Conservation (phyloP, 2,329 filamentous ascomycete genomes). For the Trichoderma oligosporum region DNA sequence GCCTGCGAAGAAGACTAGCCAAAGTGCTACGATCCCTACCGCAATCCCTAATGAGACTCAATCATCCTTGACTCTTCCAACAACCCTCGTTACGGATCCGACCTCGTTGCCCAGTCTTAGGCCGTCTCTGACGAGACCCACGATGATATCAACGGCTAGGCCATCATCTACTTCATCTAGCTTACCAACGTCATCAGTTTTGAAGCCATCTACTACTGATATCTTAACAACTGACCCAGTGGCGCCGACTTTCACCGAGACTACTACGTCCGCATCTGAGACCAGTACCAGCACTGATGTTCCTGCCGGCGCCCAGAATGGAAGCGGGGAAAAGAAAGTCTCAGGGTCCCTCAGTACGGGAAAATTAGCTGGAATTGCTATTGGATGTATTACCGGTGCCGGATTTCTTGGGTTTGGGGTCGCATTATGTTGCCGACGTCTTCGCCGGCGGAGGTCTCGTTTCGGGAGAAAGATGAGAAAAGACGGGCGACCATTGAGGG, state of each 20-base stretch:
- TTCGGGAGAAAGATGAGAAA: constrained; percentile 12
- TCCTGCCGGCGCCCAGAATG: neutral
- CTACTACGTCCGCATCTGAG: neutral
- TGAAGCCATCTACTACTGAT: neutral
- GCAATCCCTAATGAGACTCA: neutral
- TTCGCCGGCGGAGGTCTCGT: constrained; percentile 40
- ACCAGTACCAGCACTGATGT: constrained; percentile 12
- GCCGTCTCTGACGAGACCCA: neutral
- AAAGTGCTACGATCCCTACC: neutral
- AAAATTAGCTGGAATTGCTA: constrained; percentile 56
- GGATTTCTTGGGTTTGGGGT: constrained; percentile 46
- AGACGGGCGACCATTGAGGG: constrained; percentile 23
- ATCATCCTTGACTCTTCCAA: constrained; percentile 24
- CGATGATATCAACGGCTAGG: neutral
- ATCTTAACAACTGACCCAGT: neutral
- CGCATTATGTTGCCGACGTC: constrained; percentile 42
- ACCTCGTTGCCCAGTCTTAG: constrained; percentile 22
- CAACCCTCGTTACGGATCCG: constrained; percentile 29
- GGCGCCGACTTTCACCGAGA: neutral
- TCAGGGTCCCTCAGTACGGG: constrained; percentile 32
- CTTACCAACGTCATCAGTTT: neutral
- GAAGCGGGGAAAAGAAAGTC: neutral
- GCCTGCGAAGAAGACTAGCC: neutral
- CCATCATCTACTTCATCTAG: neutral
- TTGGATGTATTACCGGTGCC: constrained; percentile 48